Evolutionary conservation across 1,139 yeast species (phyloP), one percentile per base, ranked within the genome.

Genomic region (Nakaseomyces bracarensis): DNA sequence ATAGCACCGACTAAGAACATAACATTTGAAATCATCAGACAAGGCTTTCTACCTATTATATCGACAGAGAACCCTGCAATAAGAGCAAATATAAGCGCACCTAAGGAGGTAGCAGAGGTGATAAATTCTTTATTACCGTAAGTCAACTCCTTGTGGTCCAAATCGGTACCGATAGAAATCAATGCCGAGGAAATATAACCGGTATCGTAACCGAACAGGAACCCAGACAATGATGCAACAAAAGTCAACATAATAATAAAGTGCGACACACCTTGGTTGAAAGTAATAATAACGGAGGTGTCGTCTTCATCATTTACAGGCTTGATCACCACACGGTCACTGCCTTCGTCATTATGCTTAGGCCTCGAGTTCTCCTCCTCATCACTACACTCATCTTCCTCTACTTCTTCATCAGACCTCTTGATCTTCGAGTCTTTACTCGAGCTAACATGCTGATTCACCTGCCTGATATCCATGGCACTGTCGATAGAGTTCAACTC

Each of bases 151-250:
- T 67, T 65, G 25, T 69, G 68, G 51, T 71, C 75, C 39, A 89
- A 72, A 57, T 84, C 95, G 5, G 78, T 74, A 5, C 91, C 87
- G 39, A 89, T 77, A 35, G 86, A 78, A 14, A 87, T 95, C 55
- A 89, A 70, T 0, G 96, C 96, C 13, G 94, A 80, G 1, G 96
- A 87, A 37, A 89, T 86, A 64, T 89, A 89, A 47, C 96, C 97
- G 0, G 97, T 89, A 62, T 89, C 97, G 59, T 89, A 89, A 49
- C 97, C 97, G 65, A 87, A 89, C 86, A 89, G 79, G 63, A 87
- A 87, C 3, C 97, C 97, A 1, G 96, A 86, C 48, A 89, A 80
- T 8, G 96, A 86, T 0, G 96, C 81, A 13, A 85, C 78, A 43
- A 82, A 68, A 0, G 95, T 84, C 44, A 89, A 65, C 28, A 77